Evolutionary conservation across 2,329 filamentous ascomycete species (phyloP).

Genomic region (Ophiocordyceps camponoti-leonardi): DNA sequence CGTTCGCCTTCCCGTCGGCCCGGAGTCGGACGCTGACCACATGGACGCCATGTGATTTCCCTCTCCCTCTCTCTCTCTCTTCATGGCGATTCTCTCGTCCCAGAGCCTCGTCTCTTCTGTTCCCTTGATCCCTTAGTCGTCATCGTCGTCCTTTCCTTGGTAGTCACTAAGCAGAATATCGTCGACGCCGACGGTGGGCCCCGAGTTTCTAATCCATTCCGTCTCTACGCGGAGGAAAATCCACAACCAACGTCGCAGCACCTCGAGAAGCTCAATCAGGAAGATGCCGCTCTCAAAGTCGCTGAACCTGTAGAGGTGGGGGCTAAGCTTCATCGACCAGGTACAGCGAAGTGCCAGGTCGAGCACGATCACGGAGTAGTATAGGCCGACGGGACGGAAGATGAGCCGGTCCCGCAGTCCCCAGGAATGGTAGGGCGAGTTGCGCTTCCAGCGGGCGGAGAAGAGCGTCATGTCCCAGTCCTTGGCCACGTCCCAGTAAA

Average conservation of each 20-base stretch:
- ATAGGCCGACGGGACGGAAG: constrained; percentile 55
- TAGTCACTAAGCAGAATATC: constrained; percentile 64
- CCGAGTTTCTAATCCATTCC: constrained; percentile 57
- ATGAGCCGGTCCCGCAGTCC: constrained; percentile 60
- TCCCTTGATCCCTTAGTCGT: constrained; percentile 11
- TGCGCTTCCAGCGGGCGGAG: constrained; percentile 36
- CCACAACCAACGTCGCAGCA: constrained; percentile 86
- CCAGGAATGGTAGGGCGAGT: constrained; percentile 50
- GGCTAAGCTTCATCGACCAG: constrained; percentile 77
- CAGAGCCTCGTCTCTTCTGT: not conserved
- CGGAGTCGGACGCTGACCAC: not conserved
- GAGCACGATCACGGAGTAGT: constrained; percentile 64
- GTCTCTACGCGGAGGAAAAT: constrained; percentile 92
- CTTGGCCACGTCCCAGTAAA: constrained; percentile 94
- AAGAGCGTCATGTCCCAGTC: constrained; percentile 94
- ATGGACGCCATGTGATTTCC: not conserved
- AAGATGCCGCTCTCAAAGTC: constrained; percentile 85
- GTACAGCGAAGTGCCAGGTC: constrained; percentile 76
- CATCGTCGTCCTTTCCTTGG: constrained; percentile 36
- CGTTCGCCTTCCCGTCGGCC: not conserved
- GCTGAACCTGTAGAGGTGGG: constrained; percentile 65
- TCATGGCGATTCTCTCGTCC: not conserved
- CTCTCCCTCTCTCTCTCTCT: too few species aligned
- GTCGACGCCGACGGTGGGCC: constrained; percentile 37
- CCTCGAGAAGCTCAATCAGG: constrained; percentile 70